These are phyloP conservation scores for Omphalea diandra DNA, from an alignment of 441 rosid genomes.

Conservation along the genomic window DNA sequence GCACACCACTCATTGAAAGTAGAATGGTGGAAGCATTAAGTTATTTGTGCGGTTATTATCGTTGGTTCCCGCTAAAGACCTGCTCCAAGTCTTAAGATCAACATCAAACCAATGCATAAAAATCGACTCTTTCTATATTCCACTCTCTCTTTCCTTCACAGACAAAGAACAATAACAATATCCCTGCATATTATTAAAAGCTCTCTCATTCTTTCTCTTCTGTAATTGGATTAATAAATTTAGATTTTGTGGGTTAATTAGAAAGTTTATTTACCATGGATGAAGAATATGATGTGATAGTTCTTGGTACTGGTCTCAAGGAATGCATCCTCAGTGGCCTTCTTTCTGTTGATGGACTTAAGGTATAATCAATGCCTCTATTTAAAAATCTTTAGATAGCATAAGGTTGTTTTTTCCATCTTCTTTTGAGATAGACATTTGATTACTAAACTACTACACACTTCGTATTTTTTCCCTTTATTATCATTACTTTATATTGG, in stretches of 20 bases:
- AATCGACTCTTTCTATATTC: background rate
- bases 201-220: constrained; percentile 1
- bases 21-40: background rate
- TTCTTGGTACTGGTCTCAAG: constrained; percentile 76
- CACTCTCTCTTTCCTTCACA: background rate
- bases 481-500: no score
- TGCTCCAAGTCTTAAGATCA: constrained; percentile 32
- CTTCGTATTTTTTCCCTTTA: no score
- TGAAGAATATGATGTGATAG: constrained; percentile 77
- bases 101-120: background rate
- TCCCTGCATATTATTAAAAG: background rate
- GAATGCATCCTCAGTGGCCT: constrained; percentile 90
- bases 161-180: background rate
- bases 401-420: no score
- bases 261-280: constrained; percentile 39
- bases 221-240: background rate
- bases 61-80: constrained; percentile 41
- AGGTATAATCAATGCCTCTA: constrained; percentile 32
- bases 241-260: background rate
- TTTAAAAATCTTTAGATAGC: no score
- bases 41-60: constrained; percentile 17
- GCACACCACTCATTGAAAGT: background rate
- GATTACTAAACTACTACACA: no score
- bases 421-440: no score
- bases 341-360: constrained; percentile 80